Evolutionary conservation across 345 rosid genomes (phyloP).

Genomic region (Kandelia obovata): DNA sequence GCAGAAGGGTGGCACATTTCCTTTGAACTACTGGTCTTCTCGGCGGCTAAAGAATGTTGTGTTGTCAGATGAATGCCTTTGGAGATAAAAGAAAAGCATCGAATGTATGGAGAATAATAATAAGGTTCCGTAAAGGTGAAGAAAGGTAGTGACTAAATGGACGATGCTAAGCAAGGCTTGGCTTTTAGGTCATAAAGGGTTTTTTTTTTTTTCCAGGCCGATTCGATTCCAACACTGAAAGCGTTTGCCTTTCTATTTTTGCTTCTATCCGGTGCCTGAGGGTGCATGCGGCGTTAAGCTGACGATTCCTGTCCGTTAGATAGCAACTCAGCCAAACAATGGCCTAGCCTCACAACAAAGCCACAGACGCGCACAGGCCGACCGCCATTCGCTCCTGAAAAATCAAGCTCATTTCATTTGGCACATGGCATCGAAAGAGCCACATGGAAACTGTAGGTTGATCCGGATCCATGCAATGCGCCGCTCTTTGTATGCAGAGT

Average conservation of each 20-base stretch:
- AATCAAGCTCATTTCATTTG: not conserved
- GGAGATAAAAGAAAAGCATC: slow-evolving; percentile 14
- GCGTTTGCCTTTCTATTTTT: slow-evolving; percentile 10
- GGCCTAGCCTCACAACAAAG: not conserved
- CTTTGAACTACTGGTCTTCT: not conserved
- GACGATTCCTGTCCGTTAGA: not conserved
- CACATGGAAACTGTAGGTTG: not conserved
- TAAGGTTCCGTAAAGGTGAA: not conserved
- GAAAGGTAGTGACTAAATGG: slow-evolving; percentile 23
- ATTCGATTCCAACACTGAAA: slow-evolving; percentile 22
- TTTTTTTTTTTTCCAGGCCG: not conserved
- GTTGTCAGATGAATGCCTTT: not conserved
- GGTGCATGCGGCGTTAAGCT: not conserved
- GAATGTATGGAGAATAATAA: not conserved
- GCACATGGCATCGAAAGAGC: not conserved
- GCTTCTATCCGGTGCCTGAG: not conserved
- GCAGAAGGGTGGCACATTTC: slow-evolving; percentile 28
- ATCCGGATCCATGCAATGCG: not conserved
- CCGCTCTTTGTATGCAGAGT: not conserved
- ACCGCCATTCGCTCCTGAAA: not conserved
- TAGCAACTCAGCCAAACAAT: not conserved
- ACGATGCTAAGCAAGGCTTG: slow-evolving; percentile 27
- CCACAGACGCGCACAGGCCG: not conserved
- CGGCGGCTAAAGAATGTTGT: not conserved
- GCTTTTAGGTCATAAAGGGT: slow-evolving; percentile 8